phyloP scores from a whole-genome alignment of 768 basidiomycete species.

The Lanmaoa rubissima region DNA sequence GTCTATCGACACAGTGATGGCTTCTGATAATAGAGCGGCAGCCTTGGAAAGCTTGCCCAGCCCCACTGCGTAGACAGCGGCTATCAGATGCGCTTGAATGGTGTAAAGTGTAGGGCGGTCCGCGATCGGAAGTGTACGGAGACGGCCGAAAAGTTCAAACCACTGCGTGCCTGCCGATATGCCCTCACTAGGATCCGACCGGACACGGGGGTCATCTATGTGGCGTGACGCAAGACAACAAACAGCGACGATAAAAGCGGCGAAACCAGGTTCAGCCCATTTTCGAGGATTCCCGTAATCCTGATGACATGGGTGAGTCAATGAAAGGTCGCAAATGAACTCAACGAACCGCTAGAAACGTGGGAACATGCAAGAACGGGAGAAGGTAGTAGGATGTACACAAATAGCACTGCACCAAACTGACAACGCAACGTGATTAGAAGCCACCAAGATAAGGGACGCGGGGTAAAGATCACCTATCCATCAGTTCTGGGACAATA shows the following conservation, averaged over 20 bases:
- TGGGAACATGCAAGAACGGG: slow-evolving; percentile 90
- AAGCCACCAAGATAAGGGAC: slow-evolving; percentile 8
- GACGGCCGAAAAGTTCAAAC: slow-evolving; percentile 84
- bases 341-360: slow-evolving; percentile 68
- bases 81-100: slow-evolving; percentile 85
- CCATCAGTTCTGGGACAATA: slow-evolving; percentile 90
- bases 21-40: slow-evolving; percentile 81
- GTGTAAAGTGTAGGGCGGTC: slow-evolving; percentile 91
- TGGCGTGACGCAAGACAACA: slow-evolving; percentile 91
- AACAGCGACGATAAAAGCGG: slow-evolving; percentile 88
- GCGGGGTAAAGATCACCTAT: slow-evolving; percentile 57
- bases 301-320: slow-evolving; percentile 36
- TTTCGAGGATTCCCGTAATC: slow-evolving; percentile 94
- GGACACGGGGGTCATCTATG: slow-evolving; percentile 88
- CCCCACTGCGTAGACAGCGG: slow-evolving; percentile 92
- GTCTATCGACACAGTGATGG: slow-evolving; percentile 84
- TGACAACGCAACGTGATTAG: slow-evolving; percentile 29
- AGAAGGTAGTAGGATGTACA: slow-evolving; percentile 93
- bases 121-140: slow-evolving; percentile 85
- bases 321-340: slow-evolving; percentile 7
- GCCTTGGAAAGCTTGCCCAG: slow-evolving; percentile 86
- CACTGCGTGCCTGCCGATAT: slow-evolving; percentile 89
- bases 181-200: slow-evolving; percentile 76
- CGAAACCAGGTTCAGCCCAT: slow-evolving; percentile 95
- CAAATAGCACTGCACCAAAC: slow-evolving; percentile 79